phyloP scores from a whole-genome alignment of 768 basidiomycete genomes.

The Jaapia argillacea region DNA sequence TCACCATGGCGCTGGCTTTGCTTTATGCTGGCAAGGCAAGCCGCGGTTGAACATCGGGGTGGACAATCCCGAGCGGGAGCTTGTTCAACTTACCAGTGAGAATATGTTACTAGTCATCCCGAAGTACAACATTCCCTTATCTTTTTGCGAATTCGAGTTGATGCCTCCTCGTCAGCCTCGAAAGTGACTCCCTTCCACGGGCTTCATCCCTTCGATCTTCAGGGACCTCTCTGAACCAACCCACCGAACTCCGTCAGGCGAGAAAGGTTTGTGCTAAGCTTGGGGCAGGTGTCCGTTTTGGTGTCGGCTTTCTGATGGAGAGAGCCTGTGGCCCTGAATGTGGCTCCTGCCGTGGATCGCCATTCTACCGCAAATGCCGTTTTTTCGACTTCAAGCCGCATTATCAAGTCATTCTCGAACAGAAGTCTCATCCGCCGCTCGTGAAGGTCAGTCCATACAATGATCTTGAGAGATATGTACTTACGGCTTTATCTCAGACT shows the following conservation, averaged over 20 bases:
- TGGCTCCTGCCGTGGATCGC: conserved; percentile 40
- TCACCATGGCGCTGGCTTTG: conserved; percentile 78
- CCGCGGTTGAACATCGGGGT: conserved; percentile 63
- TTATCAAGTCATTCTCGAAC: conserved; percentile 56
- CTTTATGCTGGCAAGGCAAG: conserved; percentile 72
- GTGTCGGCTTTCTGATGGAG: conserved; percentile 76
- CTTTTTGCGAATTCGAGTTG: too few relatives aligned
- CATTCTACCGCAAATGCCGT: conserved; percentile 73
- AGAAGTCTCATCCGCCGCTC: conserved; percentile 29
- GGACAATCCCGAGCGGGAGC: conserved; percentile 61
- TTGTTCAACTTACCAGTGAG: conserved; percentile 76
- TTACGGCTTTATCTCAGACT: conserved; percentile 22
- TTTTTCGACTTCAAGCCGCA: conserved; percentile 76
- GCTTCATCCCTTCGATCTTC: too few relatives aligned
- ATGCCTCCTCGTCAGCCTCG: too few relatives aligned
- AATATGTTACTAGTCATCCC: conserved; percentile 79
- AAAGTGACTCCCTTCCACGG: too few relatives aligned
- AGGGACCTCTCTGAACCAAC: too few relatives aligned
- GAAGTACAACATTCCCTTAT: conserved; percentile 41
- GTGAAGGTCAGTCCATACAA: conserved; percentile 31
- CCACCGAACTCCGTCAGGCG: too few relatives aligned
- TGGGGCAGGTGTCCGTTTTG: conserved; percentile 77
- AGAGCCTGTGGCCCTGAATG: conserved; percentile 73
- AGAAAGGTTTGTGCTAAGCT: conserved; percentile 79
- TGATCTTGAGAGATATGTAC: neutral